A percentile compares a stretch with the other conserved stretches of the same genome.
Evolutionary conservation across 345 rosid species (phyloP).

Genomic region (Arabidopsis suecica): DNA sequence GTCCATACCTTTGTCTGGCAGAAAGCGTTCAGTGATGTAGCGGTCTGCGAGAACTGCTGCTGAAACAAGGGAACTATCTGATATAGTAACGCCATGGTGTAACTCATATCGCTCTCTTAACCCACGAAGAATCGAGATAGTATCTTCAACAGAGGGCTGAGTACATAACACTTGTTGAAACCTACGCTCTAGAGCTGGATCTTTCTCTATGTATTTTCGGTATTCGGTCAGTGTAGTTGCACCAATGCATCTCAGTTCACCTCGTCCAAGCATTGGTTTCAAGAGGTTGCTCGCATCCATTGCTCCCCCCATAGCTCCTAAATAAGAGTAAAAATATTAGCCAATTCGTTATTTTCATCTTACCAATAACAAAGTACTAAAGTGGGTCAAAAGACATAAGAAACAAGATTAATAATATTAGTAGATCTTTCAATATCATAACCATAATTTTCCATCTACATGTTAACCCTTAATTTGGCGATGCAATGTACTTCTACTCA

Average conservation of each 20-base stretch:
- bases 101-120: slow-evolving; percentile 85
- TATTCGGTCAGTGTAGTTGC: slow-evolving; percentile 91
- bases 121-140: slow-evolving; percentile 91
- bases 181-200: slow-evolving; percentile 90
- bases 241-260: slow-evolving; percentile 91
- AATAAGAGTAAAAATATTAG: neutral
- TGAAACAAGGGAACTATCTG: slow-evolving; percentile 89
- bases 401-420: neutral
- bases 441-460: neutral
- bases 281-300: slow-evolving; percentile 96
- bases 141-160: slow-evolving; percentile 93
- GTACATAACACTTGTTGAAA: slow-evolving; percentile 94
- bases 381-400: neutral
- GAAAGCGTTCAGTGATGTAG: slow-evolving; percentile 88
- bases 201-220: slow-evolving; percentile 90
- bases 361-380: neutral
- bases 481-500: neutral
- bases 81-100: slow-evolving; percentile 92
- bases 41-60: slow-evolving; percentile 88
- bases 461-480: neutral
- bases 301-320: slow-evolving; percentile 81
- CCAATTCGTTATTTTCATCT: neutral
- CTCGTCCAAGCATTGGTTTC: slow-evolving; percentile 94
- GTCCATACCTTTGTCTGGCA: slow-evolving; percentile 90
- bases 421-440: neutral